Conservation (phyloP, 1,284 basidiomycete genomes). For the Cutaneotrichosporon arboriforme region DNA sequence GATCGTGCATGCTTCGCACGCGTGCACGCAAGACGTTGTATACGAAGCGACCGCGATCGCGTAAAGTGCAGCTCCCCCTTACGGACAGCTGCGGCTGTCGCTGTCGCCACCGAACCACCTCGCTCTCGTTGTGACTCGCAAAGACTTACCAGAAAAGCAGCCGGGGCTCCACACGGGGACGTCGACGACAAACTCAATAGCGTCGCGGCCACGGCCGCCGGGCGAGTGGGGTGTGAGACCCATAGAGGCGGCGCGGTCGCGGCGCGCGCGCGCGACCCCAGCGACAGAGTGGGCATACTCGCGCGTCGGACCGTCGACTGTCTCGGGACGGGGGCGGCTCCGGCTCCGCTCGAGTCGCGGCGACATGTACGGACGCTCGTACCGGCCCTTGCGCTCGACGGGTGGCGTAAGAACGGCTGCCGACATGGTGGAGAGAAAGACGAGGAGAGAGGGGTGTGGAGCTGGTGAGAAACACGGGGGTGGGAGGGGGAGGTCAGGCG, state of each 20-base stretch:
- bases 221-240: conserved; percentile 9
- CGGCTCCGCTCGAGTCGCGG: conserved; percentile 15
- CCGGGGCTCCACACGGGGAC: conserved; percentile 46
- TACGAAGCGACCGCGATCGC: too few relatives aligned
- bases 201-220: conserved; percentile 20
- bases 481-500: not conserved
- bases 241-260: conserved; percentile 8
- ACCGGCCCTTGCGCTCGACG: not conserved
- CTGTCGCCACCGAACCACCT: too few relatives aligned
- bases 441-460: not conserved
- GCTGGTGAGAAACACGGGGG: not conserved
- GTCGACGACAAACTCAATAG: conserved; percentile 46
- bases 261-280: conserved; percentile 5
- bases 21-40: too few relatives aligned
- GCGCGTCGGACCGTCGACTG: conserved; percentile 9
- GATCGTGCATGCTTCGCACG: too few relatives aligned
- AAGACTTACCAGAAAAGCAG: conserved; percentile 44
- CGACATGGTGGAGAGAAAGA: not conserved
- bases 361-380: conserved; percentile 9
- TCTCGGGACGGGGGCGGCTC: conserved; percentile 13
- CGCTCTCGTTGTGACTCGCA: not conserved
- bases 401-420: not conserved
- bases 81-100: too few relatives aligned
- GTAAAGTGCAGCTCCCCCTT: too few relatives aligned
- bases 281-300: conserved; percentile 8